Conservation (phyloP, 345 rosid genomes). For the Firmiana major region DNA sequence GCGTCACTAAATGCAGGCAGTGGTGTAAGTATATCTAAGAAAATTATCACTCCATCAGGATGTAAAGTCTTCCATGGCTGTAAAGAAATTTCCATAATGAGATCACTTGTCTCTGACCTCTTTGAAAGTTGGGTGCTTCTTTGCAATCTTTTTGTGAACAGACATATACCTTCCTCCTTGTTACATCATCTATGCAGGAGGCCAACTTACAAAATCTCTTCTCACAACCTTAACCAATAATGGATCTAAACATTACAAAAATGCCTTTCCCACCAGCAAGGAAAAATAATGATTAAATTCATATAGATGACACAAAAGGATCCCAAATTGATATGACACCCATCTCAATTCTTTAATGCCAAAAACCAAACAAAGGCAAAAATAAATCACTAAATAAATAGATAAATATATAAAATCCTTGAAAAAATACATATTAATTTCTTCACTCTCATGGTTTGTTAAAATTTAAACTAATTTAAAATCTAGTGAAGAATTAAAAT, state of each 20-base stretch:
- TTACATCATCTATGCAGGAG: slow-evolving; percentile 99
- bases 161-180: slow-evolving; percentile 99
- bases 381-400: too few relatives aligned
- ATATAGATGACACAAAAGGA: background rate
- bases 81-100: slow-evolving; percentile 87
- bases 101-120: slow-evolving; percentile 93
- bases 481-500: too few relatives aligned
- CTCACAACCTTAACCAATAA: slow-evolving; percentile 86
- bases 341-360: too few relatives aligned
- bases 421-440: too few relatives aligned
- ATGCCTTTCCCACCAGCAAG: background rate
- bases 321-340: background rate
- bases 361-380: too few relatives aligned
- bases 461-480: too few relatives aligned
- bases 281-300: background rate
- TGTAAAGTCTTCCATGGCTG: slow-evolving; percentile 94
- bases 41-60: slow-evolving; percentile 90
- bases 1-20: slow-evolving; percentile 91
- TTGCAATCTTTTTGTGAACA: slow-evolving; percentile 86
- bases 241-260: slow-evolving; percentile 43
- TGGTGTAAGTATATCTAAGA: slow-evolving; percentile 94
- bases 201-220: slow-evolving; percentile 68
- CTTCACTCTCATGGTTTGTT: too few relatives aligned
- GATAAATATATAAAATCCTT: too few relatives aligned
- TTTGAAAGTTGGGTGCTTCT: slow-evolving; percentile 89